Base-by-base conservation (phyloP, 345 rosid genomes). In the Arabidopsis arenosa region DNA sequence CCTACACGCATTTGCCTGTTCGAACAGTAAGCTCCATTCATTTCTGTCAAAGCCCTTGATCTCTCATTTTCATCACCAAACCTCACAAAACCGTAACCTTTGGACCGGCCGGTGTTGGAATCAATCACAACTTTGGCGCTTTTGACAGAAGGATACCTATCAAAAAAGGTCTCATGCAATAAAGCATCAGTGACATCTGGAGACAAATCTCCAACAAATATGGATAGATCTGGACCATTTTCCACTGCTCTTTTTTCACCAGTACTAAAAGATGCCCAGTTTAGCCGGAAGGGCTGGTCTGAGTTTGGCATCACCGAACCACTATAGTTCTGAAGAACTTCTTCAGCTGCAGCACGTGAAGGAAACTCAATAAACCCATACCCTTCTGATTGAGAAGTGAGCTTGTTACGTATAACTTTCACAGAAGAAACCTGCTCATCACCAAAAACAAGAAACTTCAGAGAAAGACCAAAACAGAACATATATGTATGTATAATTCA, bases 31-130 rank as follows among this genome's bases (percentile, higher is more conserved):
- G 70, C 85, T 9, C 97, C 99, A 82, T 92, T 92, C 97, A 95
- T 95, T 79, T 95, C 99, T 18, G 82, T 75, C 86, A 89, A 89
- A 64, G 99, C 97, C 80, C 84, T 92, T 47, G 97, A 78, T 75
- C 88, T 92, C 89, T 92, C 97, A 79, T 78, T 88, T 75, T 92
- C 97, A 85, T 95, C 96, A 59, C 91, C 81, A 66, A 95, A 95
- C 84, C 99, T 92, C 53, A 95, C 99, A 87, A 95, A 92, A 14
- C 97, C 99, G 37, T 95, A 92, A 74, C 97, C 97, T 83, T 95
- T 92, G 54, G 99, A 85, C 66, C 90, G 87, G 9, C 99, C 97
- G 9, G 92, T 88, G 77, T 89, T 92, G 14, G 93, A 83, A 84
- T 95, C 97, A 48, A 90, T 82, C 44, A 95, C 93, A 81, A 95